Evolutionary conservation across 2,329 filamentous ascomycete genomes (phyloP), one percentile per base, ranked within the genome.

Genomic region (Zasmidium cellare): DNA sequence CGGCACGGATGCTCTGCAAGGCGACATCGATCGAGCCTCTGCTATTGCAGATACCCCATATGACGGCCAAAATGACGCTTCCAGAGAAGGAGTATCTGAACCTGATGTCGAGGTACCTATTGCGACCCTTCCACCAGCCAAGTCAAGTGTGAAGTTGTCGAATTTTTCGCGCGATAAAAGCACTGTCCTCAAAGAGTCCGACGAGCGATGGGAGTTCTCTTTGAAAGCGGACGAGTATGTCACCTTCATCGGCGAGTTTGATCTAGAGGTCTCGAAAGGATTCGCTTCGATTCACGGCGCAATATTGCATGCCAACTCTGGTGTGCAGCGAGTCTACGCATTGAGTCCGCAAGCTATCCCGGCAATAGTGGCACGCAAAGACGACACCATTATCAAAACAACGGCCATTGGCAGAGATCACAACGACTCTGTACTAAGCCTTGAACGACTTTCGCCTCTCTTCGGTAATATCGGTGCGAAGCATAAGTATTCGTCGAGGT

Each of bases 291-390:
- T 93, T 23, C 82, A 85, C 14, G 89, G 90, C 16, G 85, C 88
- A 6, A 82, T 80, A 6, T 70, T 93, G 2, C 76, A 82, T 62
- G 61, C 68, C 11, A 50, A 57, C 11, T 59, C 64, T n/a, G 64
- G 66, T 11, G n/a, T 51, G 7, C 64, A 69, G 20, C 86, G 83
- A 77, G 79, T 90, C 16, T 85, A 84, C 70, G 87, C 88, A 16
- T 84, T 89, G 1, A 81, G 83, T 45, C 90, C 87, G 38, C 85
- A 91, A 68, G 85, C 89, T 1, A 73, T 93, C 1, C 88, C 88
- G 1, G 83, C 88, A 0, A 79, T 93, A 31, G 76, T 84, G 48
- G 85, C 67, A 14, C 60, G 65, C 22, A 64, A 61, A 25, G 69
- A 71, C 23, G 74, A 70, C 14, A 70, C 90, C 0, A 82, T 88